Percentiles rank a stretch among this genome's conserved stretches.
Conservation (phyloP, 331 rosid species). For the Pyracantha coccinea region DNA sequence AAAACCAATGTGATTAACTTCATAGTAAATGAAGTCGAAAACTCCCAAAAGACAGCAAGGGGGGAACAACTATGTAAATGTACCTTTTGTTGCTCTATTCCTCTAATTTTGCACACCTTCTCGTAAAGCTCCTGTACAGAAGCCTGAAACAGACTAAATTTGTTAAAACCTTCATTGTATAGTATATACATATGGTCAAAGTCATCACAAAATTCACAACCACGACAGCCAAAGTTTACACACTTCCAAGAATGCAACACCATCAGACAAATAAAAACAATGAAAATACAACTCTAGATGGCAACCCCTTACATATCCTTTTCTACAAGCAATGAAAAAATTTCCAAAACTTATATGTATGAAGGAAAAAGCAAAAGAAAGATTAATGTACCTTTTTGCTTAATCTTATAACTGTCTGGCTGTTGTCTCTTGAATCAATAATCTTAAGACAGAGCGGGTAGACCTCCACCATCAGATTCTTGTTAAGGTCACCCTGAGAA, state of each 20-base stretch:
- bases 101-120: constrained; percentile 49
- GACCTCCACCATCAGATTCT: constrained; percentile 76
- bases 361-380: not conserved
- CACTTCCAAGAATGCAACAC: not conserved
- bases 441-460: constrained; percentile 69
- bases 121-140: constrained; percentile 36
- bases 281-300: not conserved
- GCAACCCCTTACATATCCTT: not conserved
- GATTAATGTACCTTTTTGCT: constrained; percentile 71
- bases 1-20: not conserved
- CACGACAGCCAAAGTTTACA: constrained; percentile 2
- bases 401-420: constrained; percentile 46
- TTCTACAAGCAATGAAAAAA: not conserved
- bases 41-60: not conserved
- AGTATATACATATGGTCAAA: not conserved
- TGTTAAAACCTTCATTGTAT: not conserved
- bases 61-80: not conserved
- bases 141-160: constrained; percentile 43
- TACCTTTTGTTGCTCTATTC: constrained; percentile 68
- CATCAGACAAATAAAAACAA: not conserved
- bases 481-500: constrained; percentile 61
- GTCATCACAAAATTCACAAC: not conserved
- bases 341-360: not conserved
- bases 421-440: constrained; percentile 69
- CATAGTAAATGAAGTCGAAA: not conserved